phyloP scores from a whole-genome alignment of 441 rosid species.

The Pelargonium australe region DNA sequence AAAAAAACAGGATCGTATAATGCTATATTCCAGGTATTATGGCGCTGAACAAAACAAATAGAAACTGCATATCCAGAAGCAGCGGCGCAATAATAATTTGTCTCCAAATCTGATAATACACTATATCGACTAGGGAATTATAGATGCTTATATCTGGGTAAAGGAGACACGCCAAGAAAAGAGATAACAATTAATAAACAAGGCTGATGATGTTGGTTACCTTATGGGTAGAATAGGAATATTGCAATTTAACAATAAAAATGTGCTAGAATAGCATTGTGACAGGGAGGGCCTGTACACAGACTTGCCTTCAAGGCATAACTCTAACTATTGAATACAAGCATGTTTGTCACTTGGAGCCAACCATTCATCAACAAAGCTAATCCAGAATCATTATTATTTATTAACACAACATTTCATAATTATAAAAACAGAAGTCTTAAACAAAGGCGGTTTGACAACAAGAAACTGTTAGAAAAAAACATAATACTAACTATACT shows the following conservation, averaged over 20 bases:
- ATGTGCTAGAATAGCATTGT: no score
- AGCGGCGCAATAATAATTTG: background rate
- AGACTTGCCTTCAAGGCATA: background rate
- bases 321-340: no score
- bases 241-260: no score
- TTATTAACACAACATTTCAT: background rate
- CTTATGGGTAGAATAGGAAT: background rate
- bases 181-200: background rate
- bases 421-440: background rate
- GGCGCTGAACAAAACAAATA: background rate
- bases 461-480: background rate
- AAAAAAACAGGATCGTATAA: background rate
- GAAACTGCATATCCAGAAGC: background rate
- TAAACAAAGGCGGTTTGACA: background rate
- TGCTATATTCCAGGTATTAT: background rate
- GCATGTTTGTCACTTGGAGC: no score
- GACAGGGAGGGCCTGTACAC: background rate
- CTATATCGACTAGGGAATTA: background rate
- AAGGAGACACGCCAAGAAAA: background rate
- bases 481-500: background rate
- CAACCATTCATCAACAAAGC: background rate
- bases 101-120: background rate
- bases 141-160: background rate
- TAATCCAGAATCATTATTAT: background rate
- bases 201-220: background rate